Evolutionary conservation across 1,284 basidiomycete species (phyloP).

Genomic region (Albatrellus sp.): DNA sequence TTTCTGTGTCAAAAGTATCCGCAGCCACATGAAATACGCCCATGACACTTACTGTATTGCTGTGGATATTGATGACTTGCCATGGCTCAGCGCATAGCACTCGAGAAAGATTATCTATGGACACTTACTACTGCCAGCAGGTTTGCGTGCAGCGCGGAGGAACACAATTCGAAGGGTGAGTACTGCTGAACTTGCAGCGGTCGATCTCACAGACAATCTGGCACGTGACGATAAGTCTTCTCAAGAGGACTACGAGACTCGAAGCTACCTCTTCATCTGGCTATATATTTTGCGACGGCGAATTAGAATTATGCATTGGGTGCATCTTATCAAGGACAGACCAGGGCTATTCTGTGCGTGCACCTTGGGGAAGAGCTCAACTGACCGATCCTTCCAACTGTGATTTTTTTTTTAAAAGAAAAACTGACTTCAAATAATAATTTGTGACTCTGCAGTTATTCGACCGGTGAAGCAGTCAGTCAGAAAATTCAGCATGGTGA

Average conservation of each 20-base stretch:
- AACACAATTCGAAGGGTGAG: slow-evolving; percentile 36
- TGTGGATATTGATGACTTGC: slow-evolving; percentile 53
- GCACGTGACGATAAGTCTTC: slow-evolving; percentile 1
- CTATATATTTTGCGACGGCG: slow-evolving; percentile 20
- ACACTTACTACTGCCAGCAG: slow-evolving; percentile 64
- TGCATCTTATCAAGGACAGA: slow-evolving; percentile 19
- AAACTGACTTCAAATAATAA: background rate
- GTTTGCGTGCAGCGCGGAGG: slow-evolving; percentile 38
- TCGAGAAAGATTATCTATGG: background rate
- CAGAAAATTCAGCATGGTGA: background rate
- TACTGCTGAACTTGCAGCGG: slow-evolving; percentile 54
- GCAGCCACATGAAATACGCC: slow-evolving; percentile 6
- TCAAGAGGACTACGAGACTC: background rate
- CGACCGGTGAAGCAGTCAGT: no score
- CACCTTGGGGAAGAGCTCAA: slow-evolving; percentile 27
- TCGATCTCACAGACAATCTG: slow-evolving; percentile 52
- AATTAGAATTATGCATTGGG: slow-evolving; percentile 5
- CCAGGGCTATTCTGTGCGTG: slow-evolving; percentile 43
- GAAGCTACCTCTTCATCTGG: slow-evolving; percentile 47
- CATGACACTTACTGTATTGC: slow-evolving; percentile 37
- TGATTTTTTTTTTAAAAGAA: no score
- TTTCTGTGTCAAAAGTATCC: slow-evolving; percentile 1
- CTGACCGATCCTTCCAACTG: background rate
- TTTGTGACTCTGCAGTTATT: background rate
- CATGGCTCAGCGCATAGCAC: background rate